Evolutionary conservation across 2,329 filamentous ascomycete genomes (phyloP), one percentile per base, ranked within the genome.

Genomic region (Cucurbitaria berberidis): DNA sequence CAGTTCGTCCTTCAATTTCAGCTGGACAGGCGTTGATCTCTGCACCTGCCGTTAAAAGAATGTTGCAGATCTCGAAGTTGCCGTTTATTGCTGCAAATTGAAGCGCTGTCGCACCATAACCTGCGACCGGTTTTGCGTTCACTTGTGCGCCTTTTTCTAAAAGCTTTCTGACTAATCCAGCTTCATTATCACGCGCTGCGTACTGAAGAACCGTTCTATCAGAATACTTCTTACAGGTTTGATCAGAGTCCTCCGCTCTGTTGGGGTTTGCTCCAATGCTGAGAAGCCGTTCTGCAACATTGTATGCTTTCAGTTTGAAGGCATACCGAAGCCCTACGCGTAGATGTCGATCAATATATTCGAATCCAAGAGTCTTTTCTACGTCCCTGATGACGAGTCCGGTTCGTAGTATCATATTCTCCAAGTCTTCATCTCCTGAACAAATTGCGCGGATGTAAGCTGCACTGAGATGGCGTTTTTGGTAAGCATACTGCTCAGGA

Each of bases 41-140:
- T n/a, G 45, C 54, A 3, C 48, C 51, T 11, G 34, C 27, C 5
- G 30, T 19, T 10, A 60, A 22, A 7, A 60, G 53, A 6, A 51
- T 22, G 11, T 49, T 42, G 8, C 52, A 48, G 15, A 69, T 68
- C 1, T 64, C 59, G 16, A 68, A 44, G 13, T 63, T 66, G 2
- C 67, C 68, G 27, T 54, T 42, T 10, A 65, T 63, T 2, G 62
- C 63, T 9, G 69, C 68, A 30, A 63, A 57, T 45, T 72, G 67
- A 24, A 71, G 51, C 18, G 65, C 63, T 27, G 69, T 72, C 1
- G 39, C 24, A 27, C 39, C 39, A 11, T 53, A 62, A 3, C 63
- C 66, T 16, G 11, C 13, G 8, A 16, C 34, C 1, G 53, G 46
- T 13, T 15, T 16, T 5, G 46, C 50, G 38, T 50, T 55, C 11